Evolutionary conservation across 345 rosid genomes (phyloP).

Genomic region (Sisymbrium altissimum): DNA sequence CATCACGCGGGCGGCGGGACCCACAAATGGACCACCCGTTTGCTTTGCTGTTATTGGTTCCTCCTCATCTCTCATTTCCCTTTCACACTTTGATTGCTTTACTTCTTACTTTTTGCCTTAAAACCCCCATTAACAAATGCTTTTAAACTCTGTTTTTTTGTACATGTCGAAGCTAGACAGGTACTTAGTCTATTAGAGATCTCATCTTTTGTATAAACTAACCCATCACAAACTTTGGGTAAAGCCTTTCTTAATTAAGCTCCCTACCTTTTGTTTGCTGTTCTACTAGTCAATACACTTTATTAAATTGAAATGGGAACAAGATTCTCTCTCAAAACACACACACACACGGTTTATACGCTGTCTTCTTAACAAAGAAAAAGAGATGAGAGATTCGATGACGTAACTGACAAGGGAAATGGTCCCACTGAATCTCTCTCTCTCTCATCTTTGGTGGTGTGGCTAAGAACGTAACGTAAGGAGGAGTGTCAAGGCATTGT

Average conservation of each 20-base stretch:
- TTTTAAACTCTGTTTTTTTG: neutral
- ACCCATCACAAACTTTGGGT: too few species aligned
- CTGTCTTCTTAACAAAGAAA: neutral
- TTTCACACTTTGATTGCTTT: neutral
- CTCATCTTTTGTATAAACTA: neutral
- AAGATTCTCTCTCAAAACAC: neutral
- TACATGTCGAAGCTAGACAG: neutral
- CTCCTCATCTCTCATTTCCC: neutral
- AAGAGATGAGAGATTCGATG: neutral
- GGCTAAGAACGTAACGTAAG: conserved; percentile 1
- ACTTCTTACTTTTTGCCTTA: neutral
- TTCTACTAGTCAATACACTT: neutral
- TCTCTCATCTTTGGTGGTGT: neutral
- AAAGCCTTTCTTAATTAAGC: neutral
- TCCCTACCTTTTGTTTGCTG: neutral
- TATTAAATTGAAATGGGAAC: neutral
- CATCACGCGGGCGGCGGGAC: neutral
- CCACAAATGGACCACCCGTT: conserved; percentile 10
- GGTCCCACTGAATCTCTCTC: neutral
- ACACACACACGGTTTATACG: conserved; percentile 10
- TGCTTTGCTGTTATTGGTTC: neutral
- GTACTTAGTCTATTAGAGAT: neutral
- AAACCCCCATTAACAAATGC: neutral
- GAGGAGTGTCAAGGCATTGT: conserved; percentile 63
- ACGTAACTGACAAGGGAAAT: neutral